Conservation (phyloP, 2,329 filamentous ascomycete genomes). For the Tricladium varicosporioides region DNA sequence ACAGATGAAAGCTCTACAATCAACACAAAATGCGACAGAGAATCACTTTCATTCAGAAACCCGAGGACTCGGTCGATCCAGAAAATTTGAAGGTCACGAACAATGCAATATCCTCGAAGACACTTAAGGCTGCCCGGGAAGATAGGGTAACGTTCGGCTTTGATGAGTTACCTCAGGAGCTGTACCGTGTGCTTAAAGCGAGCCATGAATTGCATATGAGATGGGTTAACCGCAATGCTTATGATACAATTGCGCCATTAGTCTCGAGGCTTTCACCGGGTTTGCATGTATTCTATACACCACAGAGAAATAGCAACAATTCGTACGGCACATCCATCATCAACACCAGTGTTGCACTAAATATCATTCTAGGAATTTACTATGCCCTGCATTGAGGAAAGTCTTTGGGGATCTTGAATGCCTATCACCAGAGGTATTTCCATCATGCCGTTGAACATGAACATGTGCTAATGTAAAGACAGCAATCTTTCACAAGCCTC, state of each 20-base stretch:
- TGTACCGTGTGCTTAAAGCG: conserved; percentile 59
- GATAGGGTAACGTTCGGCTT: conserved; percentile 73
- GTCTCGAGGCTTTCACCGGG: conserved; percentile 74
- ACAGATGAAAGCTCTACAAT: not conserved
- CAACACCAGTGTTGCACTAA: too few relatives aligned
- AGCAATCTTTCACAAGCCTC: conserved; percentile 62
- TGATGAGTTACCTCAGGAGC: conserved; percentile 68
- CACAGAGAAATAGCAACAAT: conserved; percentile 34
- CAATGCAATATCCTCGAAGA: conserved; percentile 53
- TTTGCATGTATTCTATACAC: conserved; percentile 77
- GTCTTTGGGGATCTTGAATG: conserved; percentile 60
- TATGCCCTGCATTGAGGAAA: conserved; percentile 59
- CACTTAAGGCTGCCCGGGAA: conserved; percentile 69
- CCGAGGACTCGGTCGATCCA: conserved; percentile 64
- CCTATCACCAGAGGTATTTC: conserved; percentile 43
- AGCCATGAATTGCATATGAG: conserved; percentile 74
- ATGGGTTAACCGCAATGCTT: conserved; percentile 64
- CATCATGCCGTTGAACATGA: not conserved
- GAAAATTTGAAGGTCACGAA: conserved; percentile 57
- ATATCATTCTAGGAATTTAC: conserved; percentile 37
- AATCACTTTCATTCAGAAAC: conserved; percentile 73
- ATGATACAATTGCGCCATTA: conserved; percentile 66
- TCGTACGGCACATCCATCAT: conserved; percentile 19
- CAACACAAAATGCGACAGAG: conserved; percentile 64
- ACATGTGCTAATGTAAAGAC: conserved; percentile 15